Base-by-base conservation (phyloP, 192 early-diverging fungal genomes). In the Coemansia sp. region DNA sequence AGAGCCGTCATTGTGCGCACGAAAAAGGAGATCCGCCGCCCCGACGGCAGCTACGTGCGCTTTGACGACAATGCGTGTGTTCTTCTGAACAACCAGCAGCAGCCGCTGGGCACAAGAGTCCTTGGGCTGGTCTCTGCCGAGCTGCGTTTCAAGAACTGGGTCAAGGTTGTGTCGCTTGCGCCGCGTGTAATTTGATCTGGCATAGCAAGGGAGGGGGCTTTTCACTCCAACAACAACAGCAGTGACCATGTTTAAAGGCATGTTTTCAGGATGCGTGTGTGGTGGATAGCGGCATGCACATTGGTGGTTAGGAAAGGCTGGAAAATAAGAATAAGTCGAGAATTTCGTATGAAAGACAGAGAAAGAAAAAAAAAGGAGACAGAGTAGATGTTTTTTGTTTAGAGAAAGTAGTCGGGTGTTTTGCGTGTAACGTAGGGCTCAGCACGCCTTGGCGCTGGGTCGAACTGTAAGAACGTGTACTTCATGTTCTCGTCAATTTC, bases 401-500 rank as follows among this genome's bases (percentile, higher is more conserved):
- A 99, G 86, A 98, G 88, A 87, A 98, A 98, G 84, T 98, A 99
- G 77, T 99, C 98, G 43, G 98, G 98, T 35, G 96, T 98, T 72
- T 95, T 89, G 66, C 98, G 92, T 44, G 96, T 96, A 66, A 99
- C 98, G 66, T 98, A 95, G 33, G 98, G 98, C 78, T 99, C 98
- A 56, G 96, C 98, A 62, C 94, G 88, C 69, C 97, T 87, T 59
- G 97, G 97, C 35, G 97, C 97, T 45, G 96, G 96, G 81, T 99
- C 98, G 68, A 98, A 99, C 81, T 98, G 98, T 51, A 94, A 82
- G 87, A 98, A 99, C 59, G 96, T 97, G 82, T 98, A 98, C 88
- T 98, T 98, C 85, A 99, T 85, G 81, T 97, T 90, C 84, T 99
- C 95, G 75, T 99, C 97, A 72, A 99, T 92, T 78, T 99, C 97